Base-by-base conservation (phyloP, 2,329 filamentous ascomycete species). In the Fusarium secorum region DNA sequence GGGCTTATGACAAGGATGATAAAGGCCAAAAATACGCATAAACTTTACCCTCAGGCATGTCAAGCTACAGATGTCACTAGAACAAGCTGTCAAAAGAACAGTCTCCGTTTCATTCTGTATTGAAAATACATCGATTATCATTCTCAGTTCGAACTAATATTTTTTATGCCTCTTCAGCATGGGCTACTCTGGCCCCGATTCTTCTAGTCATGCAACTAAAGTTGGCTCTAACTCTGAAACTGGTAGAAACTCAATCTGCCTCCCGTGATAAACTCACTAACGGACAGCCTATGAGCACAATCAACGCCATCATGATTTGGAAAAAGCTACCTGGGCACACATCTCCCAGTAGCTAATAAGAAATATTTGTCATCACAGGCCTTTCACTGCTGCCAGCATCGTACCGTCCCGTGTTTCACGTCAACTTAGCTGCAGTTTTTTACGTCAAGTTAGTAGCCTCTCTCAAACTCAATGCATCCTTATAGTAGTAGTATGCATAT, bases 201-300 rank as follows among this genome's bases (percentile, higher is more conserved):
- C 18, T 49, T 26, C 20, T 63, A 66, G 63, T 59, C 65, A 58
- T 60, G 39, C 30, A 44, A 61, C 44, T 49, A 28, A 26, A 33
- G 35, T 44, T 58, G n/a, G 33, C 49, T 60, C 28, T 46, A 28
- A 64, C 30, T 56, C 51, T 60, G 59, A 71, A 67, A 71, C 68
- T 51, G 38, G 28, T n/a, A 30, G 11, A 53, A 72, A 72, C 64
- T 69, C 60, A 61, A 69, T 66, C 52, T 71, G 46, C 57, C 24
- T 45, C 45, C 36, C 36, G 32, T 49, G 28, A 28, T n/a, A 22
- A 55, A n/a, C 36, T 7, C 36, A 36, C 61, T 30, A 39, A 35
- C 26, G 20, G 32, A 38, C 15, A 36, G n/a, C 22, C 48, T 20
- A 18, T 33, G 32, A 46, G 48, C 48, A 26, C 48, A 52, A 53